Percentiles rank a stretch among this genome's conserved stretches.
Evolutionary conservation across 345 rosid species (phyloP).

Genomic region (Dimocarpus longan): DNA sequence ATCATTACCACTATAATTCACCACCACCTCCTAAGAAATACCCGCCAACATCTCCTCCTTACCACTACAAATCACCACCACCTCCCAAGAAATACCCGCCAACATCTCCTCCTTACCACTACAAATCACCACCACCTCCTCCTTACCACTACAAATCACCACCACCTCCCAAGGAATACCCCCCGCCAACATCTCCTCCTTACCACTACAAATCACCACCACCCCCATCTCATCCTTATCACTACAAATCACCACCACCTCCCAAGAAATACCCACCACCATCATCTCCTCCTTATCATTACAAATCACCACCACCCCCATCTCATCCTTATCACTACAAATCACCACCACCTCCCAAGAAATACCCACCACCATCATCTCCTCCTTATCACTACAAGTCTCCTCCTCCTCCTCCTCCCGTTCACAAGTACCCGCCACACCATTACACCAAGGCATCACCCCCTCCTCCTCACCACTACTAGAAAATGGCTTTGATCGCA

Average conservation of each 20-base stretch:
- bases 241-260: constrained; percentile 27
- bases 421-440: constrained; percentile 22
- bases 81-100: background rate
- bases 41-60: constrained; percentile 17
- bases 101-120: constrained; percentile 19
- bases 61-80: constrained; percentile 26
- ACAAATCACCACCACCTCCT: constrained; percentile 46
- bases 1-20: background rate
- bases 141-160: constrained; percentile 28
- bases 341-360: constrained; percentile 17
- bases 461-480: constrained; percentile 68
- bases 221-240: background rate
- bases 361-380: constrained; percentile 36
- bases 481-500: constrained; percentile 8
- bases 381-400: constrained; percentile 30
- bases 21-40: background rate
- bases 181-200: background rate
- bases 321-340: background rate
- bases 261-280: background rate
- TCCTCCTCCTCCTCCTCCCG: constrained; percentile 28
- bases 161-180: background rate
- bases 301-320: constrained; percentile 5
- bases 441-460: constrained; percentile 38
- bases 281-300: background rate
- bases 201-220: constrained; percentile 26